Base-by-base conservation (phyloP, 176 grass and related monocot species). In the Aegilops sharonensis region DNA sequence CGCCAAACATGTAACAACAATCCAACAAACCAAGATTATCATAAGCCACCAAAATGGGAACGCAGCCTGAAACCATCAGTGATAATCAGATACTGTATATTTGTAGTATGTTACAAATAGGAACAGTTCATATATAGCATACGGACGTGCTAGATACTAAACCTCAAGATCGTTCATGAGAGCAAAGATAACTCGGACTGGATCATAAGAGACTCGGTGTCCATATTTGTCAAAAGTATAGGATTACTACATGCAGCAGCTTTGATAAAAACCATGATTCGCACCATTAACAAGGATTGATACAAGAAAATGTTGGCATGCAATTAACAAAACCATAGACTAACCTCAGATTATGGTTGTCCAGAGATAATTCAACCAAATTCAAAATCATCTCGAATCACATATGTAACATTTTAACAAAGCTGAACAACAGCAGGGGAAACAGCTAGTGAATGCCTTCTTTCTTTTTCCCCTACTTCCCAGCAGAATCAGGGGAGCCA, bases 401-500 rank as follows among this genome's bases (percentile, higher is more conserved):
- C 27, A 72, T 67, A 39, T 60, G 50, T 32, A 64, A 27, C 64
- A 88, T 80, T 70, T 85, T 50, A 72, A 85, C 30, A 69, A 31
- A 29, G 21, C 68, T 6, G 74, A 85, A 65, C 5, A 83, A 62
- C 40, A 87, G 15, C 17, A 8, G 42, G 8, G 63, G 5, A 68
- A 75, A 84, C 62, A 21, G 81, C 81, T 74, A 36, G 50, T 64
- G 43, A 52, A 73, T 52, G 52, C 32, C 72, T 69, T 79, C 57
- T 52, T 47, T 75, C 1, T 23, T 20, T 5, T 21, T 12, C 34
- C 50, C n/a, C 77, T 88, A 93, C 78, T 90, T 88, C 23, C 81
- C 88, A 80, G 85, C 69, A 71, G 87, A 92, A 83, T 98, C 93
- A 0, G 96, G 96, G 31, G 93, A 92, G 23, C 68, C 93, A 88